phyloP scores from a whole-genome alignment of 805 yeast species.

The Starmerella bacillaris region DNA sequence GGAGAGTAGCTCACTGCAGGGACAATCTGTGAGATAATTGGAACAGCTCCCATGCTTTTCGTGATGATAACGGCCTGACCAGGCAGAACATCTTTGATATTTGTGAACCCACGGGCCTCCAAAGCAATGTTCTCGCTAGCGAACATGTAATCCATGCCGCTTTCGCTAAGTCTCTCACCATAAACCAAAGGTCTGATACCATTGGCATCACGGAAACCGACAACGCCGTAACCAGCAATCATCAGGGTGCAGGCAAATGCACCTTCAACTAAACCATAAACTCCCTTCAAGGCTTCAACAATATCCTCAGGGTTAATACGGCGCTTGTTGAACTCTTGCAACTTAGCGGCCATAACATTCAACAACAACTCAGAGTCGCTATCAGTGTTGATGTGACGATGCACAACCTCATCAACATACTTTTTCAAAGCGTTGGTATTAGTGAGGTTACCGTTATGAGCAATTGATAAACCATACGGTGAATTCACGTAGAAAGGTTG shows the following conservation, averaged over 20 bases:
- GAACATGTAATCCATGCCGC: slow-evolving; percentile 77
- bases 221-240: slow-evolving; percentile 87
- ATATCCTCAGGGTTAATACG: slow-evolving; percentile 84
- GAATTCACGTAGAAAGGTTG: slow-evolving; percentile 97
- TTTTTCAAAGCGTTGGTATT: slow-evolving; percentile 60
- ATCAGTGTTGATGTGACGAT: slow-evolving; percentile 94
- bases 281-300: slow-evolving; percentile 69
- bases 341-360: slow-evolving; percentile 79
- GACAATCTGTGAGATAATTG: slow-evolving; percentile 75
- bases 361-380: slow-evolving; percentile 82
- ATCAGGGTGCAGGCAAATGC: slow-evolving; percentile 94
- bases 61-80: slow-evolving; percentile 95
- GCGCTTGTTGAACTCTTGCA: slow-evolving; percentile 78
- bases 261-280: slow-evolving; percentile 67
- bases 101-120: slow-evolving; percentile 73
- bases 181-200: slow-evolving; percentile 82
- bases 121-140: slow-evolving; percentile 91
- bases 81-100: slow-evolving; percentile 67
- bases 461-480: slow-evolving; percentile 79
- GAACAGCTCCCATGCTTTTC: slow-evolving; percentile 42
- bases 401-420: slow-evolving; percentile 81
- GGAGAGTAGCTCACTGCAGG: slow-evolving; percentile 69
- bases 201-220: slow-evolving; percentile 94
- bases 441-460: slow-evolving; percentile 91
- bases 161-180: slow-evolving; percentile 58